These are phyloP conservation scores for Penicillium roqueforti DNA, from an alignment of 495 filamentous ascomycete genomes.

Conservation along the genomic window DNA sequence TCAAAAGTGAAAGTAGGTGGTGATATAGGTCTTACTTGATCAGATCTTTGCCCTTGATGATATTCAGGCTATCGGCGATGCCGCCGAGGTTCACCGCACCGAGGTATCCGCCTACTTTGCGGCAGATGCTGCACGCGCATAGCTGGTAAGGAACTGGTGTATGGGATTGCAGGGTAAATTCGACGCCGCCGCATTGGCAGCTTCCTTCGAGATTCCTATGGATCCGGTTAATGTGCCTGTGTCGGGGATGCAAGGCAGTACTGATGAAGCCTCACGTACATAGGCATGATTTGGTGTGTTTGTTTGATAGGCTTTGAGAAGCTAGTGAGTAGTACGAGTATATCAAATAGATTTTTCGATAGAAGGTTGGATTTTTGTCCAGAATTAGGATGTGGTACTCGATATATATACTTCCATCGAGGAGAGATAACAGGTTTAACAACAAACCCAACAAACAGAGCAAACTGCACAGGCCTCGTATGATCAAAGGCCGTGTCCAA, in stretches of 20 bases:
- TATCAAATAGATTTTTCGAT: background rate
- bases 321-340: background rate
- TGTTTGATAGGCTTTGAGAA: background rate
- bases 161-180: conserved; percentile 49
- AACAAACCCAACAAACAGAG: background rate
- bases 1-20: background rate
- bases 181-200: conserved; percentile 51
- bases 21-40: conserved; percentile 41
- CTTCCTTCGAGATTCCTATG: conserved; percentile 49
- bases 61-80: conserved; percentile 42
- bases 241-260: background rate
- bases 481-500: background rate
- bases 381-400: background rate
- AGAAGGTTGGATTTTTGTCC: background rate
- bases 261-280: conserved; percentile 13
- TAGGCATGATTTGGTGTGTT: conserved; percentile 18
- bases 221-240: background rate
- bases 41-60: conserved; percentile 44
- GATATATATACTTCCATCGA: conserved; percentile 11
- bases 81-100: conserved; percentile 52
- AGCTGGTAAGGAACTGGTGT: conserved; percentile 55
- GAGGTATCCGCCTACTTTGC: conserved; percentile 48
- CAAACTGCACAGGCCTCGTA: background rate
- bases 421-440: background rate
- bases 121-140: conserved; percentile 55